Conservation (phyloP, 768 basidiomycete genomes). For the Boletus sp. region DNA sequence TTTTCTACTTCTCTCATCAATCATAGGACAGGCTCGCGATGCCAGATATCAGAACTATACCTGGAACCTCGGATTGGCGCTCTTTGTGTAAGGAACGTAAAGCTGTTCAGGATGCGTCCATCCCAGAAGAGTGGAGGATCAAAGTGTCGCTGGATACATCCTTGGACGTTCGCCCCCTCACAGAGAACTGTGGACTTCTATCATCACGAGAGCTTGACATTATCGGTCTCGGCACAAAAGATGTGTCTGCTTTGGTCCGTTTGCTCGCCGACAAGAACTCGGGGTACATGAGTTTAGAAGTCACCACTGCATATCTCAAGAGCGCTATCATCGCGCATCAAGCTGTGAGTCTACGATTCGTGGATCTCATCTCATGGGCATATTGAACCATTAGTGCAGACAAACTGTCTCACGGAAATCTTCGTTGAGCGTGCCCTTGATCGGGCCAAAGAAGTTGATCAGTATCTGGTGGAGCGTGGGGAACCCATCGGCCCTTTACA, state of each 20-base stretch:
- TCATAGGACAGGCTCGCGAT: no score
- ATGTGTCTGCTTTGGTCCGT: constrained; percentile 22
- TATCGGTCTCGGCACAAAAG: constrained; percentile 23
- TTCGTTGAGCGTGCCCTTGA: constrained; percentile 26
- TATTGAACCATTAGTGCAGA: constrained; percentile 8
- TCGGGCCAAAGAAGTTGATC: constrained; percentile 27
- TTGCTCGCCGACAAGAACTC: constrained; percentile 20
- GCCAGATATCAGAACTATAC: no score
- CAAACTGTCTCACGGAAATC: constrained; percentile 30
- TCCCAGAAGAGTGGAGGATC: constrained; percentile 24
- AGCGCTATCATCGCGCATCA: constrained; percentile 30
- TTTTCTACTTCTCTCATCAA: no score
- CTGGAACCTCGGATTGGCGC: constrained; percentile 13
- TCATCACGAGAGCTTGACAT: constrained; percentile 23
- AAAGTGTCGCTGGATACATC: constrained; percentile 15
- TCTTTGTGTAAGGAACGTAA: constrained; percentile 19
- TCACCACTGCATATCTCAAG: constrained; percentile 30
- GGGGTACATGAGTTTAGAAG: constrained; percentile 27
- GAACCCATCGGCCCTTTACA: constrained; percentile 44
- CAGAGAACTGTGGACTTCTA: constrained; percentile 21
- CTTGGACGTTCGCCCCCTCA: constrained; percentile 21
- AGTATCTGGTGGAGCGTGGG: constrained; percentile 18
- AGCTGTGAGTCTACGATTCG: constrained; percentile 12
- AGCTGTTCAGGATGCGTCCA: constrained; percentile 22
- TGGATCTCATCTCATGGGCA: background rate